Percentiles rank a stretch among this genome's conserved stretches.
Conservation (phyloP, 192 early-diverging fungal genomes). For the Backusella psychrophila region DNA sequence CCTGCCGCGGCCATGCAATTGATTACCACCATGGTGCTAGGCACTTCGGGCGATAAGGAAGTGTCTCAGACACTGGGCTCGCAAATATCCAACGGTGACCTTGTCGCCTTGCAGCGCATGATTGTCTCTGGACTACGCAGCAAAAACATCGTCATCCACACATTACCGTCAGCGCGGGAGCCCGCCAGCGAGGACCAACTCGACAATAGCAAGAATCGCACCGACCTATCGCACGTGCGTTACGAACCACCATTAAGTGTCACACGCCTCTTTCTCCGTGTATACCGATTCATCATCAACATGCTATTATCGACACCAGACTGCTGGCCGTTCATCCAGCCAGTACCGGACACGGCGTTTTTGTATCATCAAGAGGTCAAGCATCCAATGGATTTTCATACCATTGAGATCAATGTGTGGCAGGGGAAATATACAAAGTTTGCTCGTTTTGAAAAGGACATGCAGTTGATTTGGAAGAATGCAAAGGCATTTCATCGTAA, state of each 20-base stretch:
- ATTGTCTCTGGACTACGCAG: slow-evolving; percentile 20
- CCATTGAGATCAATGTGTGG: slow-evolving; percentile 54
- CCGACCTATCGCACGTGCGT: slow-evolving; percentile 15
- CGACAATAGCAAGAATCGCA: background rate
- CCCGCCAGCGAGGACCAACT: background rate
- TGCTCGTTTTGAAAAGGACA: slow-evolving; percentile 46
- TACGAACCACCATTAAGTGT: slow-evolving; percentile 22
- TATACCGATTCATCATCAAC: slow-evolving; percentile 35
- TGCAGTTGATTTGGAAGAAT: slow-evolving; percentile 46
- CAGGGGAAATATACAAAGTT: slow-evolving; percentile 38
- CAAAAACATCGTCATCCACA: slow-evolving; percentile 32
- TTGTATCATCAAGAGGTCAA: slow-evolving; percentile 49
- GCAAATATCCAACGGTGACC: slow-evolving; percentile 29
- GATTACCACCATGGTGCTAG: slow-evolving; percentile 29
- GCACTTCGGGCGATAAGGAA: slow-evolving; percentile 31
- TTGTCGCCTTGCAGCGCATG: slow-evolving; percentile 28
- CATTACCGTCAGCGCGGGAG: background rate
- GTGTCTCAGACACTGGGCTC: slow-evolving; percentile 30
- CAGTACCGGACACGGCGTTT: slow-evolving; percentile 38
- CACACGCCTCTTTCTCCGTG: slow-evolving; percentile 28
- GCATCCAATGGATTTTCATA: slow-evolving; percentile 52
- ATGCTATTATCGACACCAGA: slow-evolving; percentile 31
- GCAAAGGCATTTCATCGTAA: slow-evolving; percentile 38
- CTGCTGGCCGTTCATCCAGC: slow-evolving; percentile 37
- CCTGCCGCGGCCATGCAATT: slow-evolving; percentile 28